Base-by-base conservation (phyloP, 768 basidiomycete species). In the Nidularia sp. region DNA sequence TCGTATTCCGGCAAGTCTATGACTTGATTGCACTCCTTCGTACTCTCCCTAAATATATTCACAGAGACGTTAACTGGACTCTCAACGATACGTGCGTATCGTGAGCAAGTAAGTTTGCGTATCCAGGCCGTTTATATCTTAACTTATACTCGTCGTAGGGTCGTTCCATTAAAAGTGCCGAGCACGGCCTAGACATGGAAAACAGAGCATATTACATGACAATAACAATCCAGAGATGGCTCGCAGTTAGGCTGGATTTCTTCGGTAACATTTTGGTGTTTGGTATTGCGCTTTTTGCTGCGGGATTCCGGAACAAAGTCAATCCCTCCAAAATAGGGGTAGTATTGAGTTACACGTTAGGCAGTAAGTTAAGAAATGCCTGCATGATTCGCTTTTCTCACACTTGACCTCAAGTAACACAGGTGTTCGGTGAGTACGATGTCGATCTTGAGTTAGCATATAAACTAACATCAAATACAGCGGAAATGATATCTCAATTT, bases 281-380 rank as follows among this genome's bases (percentile, higher is more conserved):
- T n/a, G 84, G 85, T 1, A 87, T 92, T 44, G 82, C 72, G 2
- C 65, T 90, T 9, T 88, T 90, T 62, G 86, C 84, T 2, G 80
- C 81, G 10, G 80, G 81, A 2, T 83, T 84, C 62, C 67, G 85
- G n/a, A 68, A 72, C 36, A 65, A 74, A 0, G 77, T 84, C 32
- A 72, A 78, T 56, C 83, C 86, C 6, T 69, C 83, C 12, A 84
- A 81, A 59, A 77, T 84, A 50, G 81, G 85, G 15, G 81, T 85
- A 0, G 83, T 84, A 2, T 57, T 86, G 18, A 72, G 78, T 0
- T 86, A 85, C 59, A 74, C 78, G 0, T 62, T 79, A 34, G 69
- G 69, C 58, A 77, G 81, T 81, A 60, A 59, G 79, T 45, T 45
- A 15, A n/a, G 7, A 4, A 1, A 8, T n/a, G 22, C 22, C 47